Percentiles rank a stretch among this genome's conserved stretches.
Evolutionary conservation across 2,329 filamentous ascomycete species (phyloP).

Genomic region (Mycosphaerella arachidis): DNA sequence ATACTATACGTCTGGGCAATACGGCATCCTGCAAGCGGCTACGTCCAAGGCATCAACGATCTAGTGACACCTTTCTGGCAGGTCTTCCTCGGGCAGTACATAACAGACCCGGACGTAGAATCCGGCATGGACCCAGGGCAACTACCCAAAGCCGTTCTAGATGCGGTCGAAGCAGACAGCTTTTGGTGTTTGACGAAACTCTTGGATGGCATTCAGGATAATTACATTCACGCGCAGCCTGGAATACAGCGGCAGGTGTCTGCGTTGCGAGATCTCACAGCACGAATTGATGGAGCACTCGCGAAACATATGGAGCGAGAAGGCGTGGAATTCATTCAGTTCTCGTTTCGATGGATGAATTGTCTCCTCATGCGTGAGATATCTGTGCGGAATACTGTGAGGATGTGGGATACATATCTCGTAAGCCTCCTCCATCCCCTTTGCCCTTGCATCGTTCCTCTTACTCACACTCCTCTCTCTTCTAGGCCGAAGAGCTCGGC

Average conservation of each 20-base stretch:
- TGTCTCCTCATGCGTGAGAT: conserved; percentile 97
- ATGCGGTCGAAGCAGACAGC: conserved; percentile 94
- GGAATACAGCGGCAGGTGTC: conserved; percentile 93
- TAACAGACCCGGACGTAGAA: conserved; percentile 89
- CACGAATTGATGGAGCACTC: conserved; percentile 76
- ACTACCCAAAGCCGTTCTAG: conserved; percentile 80
- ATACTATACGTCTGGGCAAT: conserved; percentile 98
- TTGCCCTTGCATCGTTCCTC: background rate
- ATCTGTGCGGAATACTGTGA: conserved; percentile 89
- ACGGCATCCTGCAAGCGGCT: conserved; percentile 91
- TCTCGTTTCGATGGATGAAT: conserved; percentile 99
- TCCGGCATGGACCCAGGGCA: conserved; percentile 96
- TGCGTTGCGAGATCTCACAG: conserved; percentile 82
- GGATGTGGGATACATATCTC: conserved; percentile 99
- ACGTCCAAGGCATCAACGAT: conserved; percentile 98
- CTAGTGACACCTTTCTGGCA: conserved; percentile 97
- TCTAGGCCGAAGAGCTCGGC: conserved; percentile 90
- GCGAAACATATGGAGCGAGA: conserved; percentile 87
- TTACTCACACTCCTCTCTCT: background rate
- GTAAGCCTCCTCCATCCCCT: conserved; percentile 50
- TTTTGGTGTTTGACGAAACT: conserved; percentile 99
- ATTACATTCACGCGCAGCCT: conserved; percentile 96
- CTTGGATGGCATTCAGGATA: conserved; percentile 97
- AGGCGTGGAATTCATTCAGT: conserved; percentile 97
- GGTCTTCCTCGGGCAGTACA: conserved; percentile 90